phyloP scores from a whole-genome alignment of 1,284 basidiomycete species.

The Somion occarium region DNA sequence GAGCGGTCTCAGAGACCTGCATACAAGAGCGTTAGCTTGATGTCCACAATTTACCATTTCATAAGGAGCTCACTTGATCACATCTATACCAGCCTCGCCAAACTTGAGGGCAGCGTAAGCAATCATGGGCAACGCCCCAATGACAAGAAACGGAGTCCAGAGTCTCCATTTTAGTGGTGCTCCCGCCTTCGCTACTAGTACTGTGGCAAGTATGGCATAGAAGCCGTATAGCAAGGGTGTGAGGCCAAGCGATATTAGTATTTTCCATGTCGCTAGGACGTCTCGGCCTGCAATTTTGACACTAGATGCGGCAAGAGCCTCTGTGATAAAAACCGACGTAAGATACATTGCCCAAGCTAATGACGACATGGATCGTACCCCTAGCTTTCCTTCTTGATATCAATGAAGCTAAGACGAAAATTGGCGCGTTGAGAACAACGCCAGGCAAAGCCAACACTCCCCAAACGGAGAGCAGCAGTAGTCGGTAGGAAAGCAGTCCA shows the following conservation, averaged over 20 bases:
- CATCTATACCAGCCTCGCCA: conserved; percentile 99
- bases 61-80: conserved; percentile 79
- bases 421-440: conserved; percentile 89
- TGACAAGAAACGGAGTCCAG: conserved; percentile 78
- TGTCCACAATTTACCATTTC: background rate
- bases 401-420: conserved; percentile 90
- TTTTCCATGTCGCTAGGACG: conserved; percentile 97
- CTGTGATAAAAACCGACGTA: conserved; percentile 36
- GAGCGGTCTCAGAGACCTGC: conserved; percentile 87
- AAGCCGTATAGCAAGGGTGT: conserved; percentile 85
- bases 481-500: conserved; percentile 82
- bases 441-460: conserved; percentile 87
- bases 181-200: conserved; percentile 69
- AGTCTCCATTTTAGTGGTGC: conserved; percentile 63
- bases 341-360: background rate
- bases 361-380: conserved; percentile 42
- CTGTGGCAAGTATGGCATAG: conserved; percentile 80
- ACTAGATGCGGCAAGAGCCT: conserved; percentile 93
- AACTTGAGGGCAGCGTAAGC: conserved; percentile 96
- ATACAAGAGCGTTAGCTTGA: conserved; percentile 23
- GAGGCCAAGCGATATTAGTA: conserved; percentile 89
- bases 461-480: conserved; percentile 83
- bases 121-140: conserved; percentile 80
- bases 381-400: conserved; percentile 90
- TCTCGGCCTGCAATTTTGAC: conserved; percentile 96